Base-by-base conservation (phyloP, 2,329 filamentous ascomycete species). In the Mollisiaceae sp. region DNA sequence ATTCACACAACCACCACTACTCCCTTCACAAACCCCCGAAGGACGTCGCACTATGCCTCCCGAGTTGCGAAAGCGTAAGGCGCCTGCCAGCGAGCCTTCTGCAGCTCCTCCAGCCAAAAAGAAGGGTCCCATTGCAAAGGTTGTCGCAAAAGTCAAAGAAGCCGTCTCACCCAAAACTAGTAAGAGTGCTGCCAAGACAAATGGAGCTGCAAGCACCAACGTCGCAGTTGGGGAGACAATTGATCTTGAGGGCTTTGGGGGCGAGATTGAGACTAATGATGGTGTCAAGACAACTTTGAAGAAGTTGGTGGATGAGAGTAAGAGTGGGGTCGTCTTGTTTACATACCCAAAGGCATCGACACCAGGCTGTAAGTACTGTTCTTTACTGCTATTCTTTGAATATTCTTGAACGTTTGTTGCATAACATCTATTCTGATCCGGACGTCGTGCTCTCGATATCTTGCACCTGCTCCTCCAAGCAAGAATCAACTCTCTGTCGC, bases 261-360 rank as follows among this genome's bases (percentile, higher is more conserved):
- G 86, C 69, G 89, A 95, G 75, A 81, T 99, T 69, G 88, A 95
- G 82, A 95, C 90, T 68, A 89, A 98, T 71, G 92, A 97, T 69
- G 93, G 93, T 73, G 82, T 84, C 62, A 91, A 90, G 80, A 93
- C 91, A 6, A 93, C 88, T 1, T 82, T 99, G 65, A 90, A 92
- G 80, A 83, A 88, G 72, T 87, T 99, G 27, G 85, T 97, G 58
- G 90, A 93, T 60, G 86, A 91, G 75, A 97, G 93, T 85, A 89
- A 92, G 80, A 84, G 86, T 41, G 95, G 94, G 32, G 91, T 98
- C 52, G 92, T 97, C 39, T 82, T 98, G 36, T 97, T 99, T 79
- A 97, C 94, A 38, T 98, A 98, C 77, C 95, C 95, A 65, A 96
- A 91, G 81, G 95, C 95, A 14, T 95, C 91, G 35, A 99, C 95